Evolutionary conservation across 352 stramenopile species (phyloP).

Genomic region (Peronosclerospora sorghi): DNA sequence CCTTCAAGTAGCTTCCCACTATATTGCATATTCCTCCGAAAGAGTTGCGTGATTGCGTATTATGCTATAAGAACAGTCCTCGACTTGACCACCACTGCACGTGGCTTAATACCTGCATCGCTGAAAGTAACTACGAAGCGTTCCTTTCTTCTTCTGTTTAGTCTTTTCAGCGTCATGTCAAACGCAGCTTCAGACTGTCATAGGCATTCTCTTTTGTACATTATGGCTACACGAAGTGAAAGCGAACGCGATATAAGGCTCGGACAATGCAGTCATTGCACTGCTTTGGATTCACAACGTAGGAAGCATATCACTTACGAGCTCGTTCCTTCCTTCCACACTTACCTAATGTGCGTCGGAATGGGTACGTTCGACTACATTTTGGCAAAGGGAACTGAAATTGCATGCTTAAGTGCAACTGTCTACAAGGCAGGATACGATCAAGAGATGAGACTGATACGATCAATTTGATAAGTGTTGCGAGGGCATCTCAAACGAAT

Average conservation of each 20-base stretch:
- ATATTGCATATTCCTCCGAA: slow-evolving; percentile 31
- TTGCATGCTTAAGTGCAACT: slow-evolving; percentile 68
- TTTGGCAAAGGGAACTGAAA: slow-evolving; percentile 63
- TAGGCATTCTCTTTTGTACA: slow-evolving; percentile 70
- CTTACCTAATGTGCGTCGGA: slow-evolving; percentile 54
- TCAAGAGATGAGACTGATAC: slow-evolving; percentile 13
- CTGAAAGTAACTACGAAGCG: slow-evolving; percentile 71
- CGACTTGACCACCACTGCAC: slow-evolving; percentile 80
- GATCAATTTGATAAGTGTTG: not conserved
- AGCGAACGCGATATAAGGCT: slow-evolving; percentile 24
- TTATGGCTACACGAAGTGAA: slow-evolving; percentile 52
- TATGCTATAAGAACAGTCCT: slow-evolving; percentile 45
- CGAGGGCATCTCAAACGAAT: slow-evolving; percentile 3
- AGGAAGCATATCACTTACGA: slow-evolving; percentile 39
- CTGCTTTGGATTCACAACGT: slow-evolving; percentile 74
- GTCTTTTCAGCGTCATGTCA: slow-evolving; percentile 50
- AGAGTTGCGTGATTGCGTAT: slow-evolving; percentile 59
- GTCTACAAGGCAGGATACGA: slow-evolving; percentile 24
- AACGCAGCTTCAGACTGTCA: slow-evolving; percentile 46
- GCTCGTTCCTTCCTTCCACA: slow-evolving; percentile 77
- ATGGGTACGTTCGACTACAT: slow-evolving; percentile 83
- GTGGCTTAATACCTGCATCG: slow-evolving; percentile 83
- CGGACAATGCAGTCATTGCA: slow-evolving; percentile 30
- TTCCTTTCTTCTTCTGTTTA: slow-evolving; percentile 77
- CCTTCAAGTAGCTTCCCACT: slow-evolving; percentile 11